Conservation (phyloP, 2,329 filamentous ascomycete genomes). For the Claviceps sp. region DNA sequence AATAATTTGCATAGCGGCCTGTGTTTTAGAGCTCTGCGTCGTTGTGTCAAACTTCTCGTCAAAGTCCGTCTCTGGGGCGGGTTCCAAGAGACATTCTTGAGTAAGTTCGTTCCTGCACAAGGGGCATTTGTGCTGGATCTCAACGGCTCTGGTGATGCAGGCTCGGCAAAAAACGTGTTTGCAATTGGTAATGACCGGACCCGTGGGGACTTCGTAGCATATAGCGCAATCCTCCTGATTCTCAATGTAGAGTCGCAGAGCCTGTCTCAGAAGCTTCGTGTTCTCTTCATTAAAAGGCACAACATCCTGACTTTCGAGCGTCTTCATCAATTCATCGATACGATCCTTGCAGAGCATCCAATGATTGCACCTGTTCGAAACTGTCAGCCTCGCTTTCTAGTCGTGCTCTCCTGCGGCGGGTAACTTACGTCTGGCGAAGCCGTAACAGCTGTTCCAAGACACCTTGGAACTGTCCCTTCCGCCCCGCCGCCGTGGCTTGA, state of each 20-base stretch:
- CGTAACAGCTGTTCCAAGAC: conserved; percentile 72
- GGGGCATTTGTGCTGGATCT: conserved; percentile 67
- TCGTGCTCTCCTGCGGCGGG: not conserved
- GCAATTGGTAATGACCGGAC: conserved; percentile 73
- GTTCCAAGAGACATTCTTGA: conserved; percentile 48
- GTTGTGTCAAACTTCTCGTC: conserved; percentile 44
- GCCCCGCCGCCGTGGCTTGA: conserved; percentile 29
- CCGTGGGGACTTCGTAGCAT: conserved; percentile 59
- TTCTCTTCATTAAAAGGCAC: conserved; percentile 64
- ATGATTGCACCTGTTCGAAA: conserved; percentile 53
- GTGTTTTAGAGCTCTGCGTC: conserved; percentile 68
- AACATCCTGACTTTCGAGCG: conserved; percentile 53
- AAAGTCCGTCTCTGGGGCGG: conserved; percentile 40
- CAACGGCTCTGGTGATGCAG: conserved; percentile 64
- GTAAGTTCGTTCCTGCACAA: conserved; percentile 63
- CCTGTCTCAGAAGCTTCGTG: conserved; percentile 54
- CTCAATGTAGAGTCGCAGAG: conserved; percentile 65
- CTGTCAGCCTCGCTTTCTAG: not conserved
- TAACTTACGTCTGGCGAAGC: conserved; percentile 54
- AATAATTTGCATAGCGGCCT: conserved; percentile 63
- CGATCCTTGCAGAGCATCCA: conserved; percentile 70
- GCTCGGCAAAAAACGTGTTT: conserved; percentile 64
- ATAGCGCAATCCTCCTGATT: conserved; percentile 72
- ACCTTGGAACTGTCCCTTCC: conserved; percentile 51
- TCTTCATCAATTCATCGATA: conserved; percentile 55